Percentiles rank a stretch among this genome's conserved stretches.
Evolutionary conservation across 2,329 filamentous ascomycete species (phyloP).

Genomic region (Venturia carpophila): DNA sequence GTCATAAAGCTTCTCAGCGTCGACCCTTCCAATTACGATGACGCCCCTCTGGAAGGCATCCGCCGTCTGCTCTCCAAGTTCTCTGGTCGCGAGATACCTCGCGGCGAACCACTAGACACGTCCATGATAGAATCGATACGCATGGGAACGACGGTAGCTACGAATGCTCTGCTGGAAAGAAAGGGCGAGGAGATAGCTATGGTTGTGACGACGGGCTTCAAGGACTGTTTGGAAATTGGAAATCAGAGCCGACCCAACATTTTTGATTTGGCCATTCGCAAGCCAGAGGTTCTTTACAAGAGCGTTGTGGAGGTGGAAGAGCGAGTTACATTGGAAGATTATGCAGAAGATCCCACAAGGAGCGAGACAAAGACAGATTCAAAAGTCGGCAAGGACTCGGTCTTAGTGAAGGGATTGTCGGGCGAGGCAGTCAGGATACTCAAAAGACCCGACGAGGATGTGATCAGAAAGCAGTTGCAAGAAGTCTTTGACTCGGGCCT

Average conservation of each 20-base stretch:
- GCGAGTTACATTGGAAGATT: conserved; percentile 84
- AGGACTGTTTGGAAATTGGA: conserved; percentile 79
- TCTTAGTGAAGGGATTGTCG: conserved; percentile 62
- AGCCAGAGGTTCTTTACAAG: conserved; percentile 81
- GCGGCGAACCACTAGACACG: conserved; percentile 73
- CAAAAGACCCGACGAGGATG: conserved; percentile 49
- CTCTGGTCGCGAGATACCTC: conserved; percentile 64
- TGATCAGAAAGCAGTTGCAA: conserved; percentile 54
- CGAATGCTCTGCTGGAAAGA: conserved; percentile 80
- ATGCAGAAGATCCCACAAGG: conserved; percentile 75
- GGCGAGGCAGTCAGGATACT: conserved; percentile 68
- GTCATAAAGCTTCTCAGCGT: conserved; percentile 85
- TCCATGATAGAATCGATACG: conserved; percentile 80
- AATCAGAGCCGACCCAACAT: conserved; percentile 86
- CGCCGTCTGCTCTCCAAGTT: conserved; percentile 76
- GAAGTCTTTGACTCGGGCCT: conserved; percentile 63
- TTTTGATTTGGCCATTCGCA: conserved; percentile 80
- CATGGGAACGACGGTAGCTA: conserved; percentile 94
- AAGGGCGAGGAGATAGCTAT: conserved; percentile 86
- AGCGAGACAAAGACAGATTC: conserved; percentile 48
- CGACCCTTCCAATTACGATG: conserved; percentile 81
- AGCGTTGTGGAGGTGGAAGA: conserved; percentile 84
- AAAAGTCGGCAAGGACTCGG: conserved; percentile 37
- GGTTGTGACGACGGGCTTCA: conserved; percentile 80
- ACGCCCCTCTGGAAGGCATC: conserved; percentile 87